Conservation (phyloP, 306 rosid genomes). For the Castanea crenata region DNA sequence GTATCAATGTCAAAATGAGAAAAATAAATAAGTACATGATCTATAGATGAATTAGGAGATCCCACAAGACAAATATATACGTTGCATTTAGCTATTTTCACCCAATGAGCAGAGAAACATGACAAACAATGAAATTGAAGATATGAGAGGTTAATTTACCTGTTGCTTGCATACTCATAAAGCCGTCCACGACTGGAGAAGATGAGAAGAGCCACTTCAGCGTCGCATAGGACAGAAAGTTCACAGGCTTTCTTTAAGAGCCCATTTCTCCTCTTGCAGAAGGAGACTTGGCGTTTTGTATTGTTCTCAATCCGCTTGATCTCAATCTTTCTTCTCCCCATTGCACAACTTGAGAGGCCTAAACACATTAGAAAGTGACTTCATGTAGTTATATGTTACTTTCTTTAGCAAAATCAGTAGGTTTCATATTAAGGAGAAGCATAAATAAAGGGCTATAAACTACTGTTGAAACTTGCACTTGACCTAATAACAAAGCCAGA, state of each 20-base stretch:
- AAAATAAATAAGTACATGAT: neutral
- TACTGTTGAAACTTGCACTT: too few species aligned
- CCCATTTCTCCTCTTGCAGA: conserved; percentile 94
- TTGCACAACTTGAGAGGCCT: conserved; percentile 11
- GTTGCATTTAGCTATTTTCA: neutral
- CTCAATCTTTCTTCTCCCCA: conserved; percentile 96
- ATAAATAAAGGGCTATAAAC: too few species aligned
- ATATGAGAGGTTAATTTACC: conserved; percentile 26
- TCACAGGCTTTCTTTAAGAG: conserved; percentile 92
- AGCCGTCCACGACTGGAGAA: conserved; percentile 93
- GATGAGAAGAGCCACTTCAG: conserved; percentile 85
- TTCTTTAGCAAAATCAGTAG: neutral
- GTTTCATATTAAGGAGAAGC: too few species aligned
- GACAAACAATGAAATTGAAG: neutral
- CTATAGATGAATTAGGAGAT: neutral
- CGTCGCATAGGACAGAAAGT: conserved; percentile 89
- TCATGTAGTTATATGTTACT: neutral
- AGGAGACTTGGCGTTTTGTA: conserved; percentile 86
- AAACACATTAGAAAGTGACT: neutral
- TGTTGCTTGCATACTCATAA: conserved; percentile 84
- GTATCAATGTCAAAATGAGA: neutral
- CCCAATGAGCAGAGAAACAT: neutral
- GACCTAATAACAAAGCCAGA: too few species aligned
- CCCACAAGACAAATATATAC: neutral
- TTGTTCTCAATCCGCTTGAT: conserved; percentile 95